These are phyloP conservation scores for Trypanosoma boissoni DNA, from an alignment of 208 protist species.

Conservation along the genomic window DNA sequence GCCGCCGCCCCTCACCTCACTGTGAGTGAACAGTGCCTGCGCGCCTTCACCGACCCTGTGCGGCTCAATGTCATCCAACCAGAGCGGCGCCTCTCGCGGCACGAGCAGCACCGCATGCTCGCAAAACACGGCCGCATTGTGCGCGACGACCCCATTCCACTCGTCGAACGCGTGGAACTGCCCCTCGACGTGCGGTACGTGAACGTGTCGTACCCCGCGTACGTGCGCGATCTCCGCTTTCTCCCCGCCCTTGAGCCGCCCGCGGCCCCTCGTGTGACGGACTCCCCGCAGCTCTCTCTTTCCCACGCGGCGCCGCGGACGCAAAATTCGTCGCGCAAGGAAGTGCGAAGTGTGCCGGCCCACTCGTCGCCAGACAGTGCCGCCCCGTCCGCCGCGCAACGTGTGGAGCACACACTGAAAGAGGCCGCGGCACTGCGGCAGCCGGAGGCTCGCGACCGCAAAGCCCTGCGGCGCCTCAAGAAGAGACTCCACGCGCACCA, in stretches of 20 bases:
- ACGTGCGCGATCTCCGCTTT: constrained; percentile 29
- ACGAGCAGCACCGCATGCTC: constrained; percentile 79
- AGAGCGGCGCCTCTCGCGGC: constrained; percentile 45
- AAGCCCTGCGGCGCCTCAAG: constrained; percentile 19
- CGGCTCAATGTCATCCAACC: constrained; percentile 71
- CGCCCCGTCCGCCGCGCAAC: constrained; percentile 4
- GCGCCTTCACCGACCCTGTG: constrained; percentile 74
- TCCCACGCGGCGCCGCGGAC: background rate
- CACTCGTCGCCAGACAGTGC: background rate
- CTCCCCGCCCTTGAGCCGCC: constrained; percentile 13
- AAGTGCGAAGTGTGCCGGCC: constrained; percentile 10
- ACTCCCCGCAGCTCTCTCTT: too few relatives aligned
- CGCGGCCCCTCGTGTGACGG: too few relatives aligned
- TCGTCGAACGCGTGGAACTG: constrained; percentile 45
- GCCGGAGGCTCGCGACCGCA: constrained; percentile 16
- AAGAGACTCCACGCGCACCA: constrained; percentile 17
- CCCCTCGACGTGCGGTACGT: constrained; percentile 27
- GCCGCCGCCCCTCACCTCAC: constrained; percentile 41
- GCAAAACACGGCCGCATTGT: constrained; percentile 35
- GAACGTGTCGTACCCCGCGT: constrained; percentile 19
- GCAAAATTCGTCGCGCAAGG: constrained; percentile 1
- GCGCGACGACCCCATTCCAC: constrained; percentile 39
- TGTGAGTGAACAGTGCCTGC: constrained; percentile 65
- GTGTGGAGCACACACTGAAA: constrained; percentile 18
- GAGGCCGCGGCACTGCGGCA: constrained; percentile 12